These are phyloP conservation scores for Cymbidium sinense DNA, from an alignment of 106 monocot genomes.

Conservation along the genomic window DNA sequence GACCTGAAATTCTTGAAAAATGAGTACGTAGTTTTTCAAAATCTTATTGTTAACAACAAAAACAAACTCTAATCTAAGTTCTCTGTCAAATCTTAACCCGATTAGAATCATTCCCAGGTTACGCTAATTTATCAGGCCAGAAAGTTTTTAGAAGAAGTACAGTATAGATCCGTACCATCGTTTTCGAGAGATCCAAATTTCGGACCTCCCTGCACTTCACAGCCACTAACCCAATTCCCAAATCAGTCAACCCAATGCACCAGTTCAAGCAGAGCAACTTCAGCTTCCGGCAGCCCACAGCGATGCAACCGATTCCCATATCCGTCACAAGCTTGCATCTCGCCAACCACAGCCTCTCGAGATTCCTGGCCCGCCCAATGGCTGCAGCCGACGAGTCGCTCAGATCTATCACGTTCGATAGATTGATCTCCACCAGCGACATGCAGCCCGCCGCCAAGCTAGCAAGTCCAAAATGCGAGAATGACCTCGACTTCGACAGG, in stretches of 20 bases:
- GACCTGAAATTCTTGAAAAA: slow-evolving; percentile 29
- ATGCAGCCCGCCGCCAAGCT: slow-evolving; percentile 21
- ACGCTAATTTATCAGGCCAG: not conserved
- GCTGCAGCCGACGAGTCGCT: slow-evolving; percentile 43
- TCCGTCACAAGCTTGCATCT: slow-evolving; percentile 59
- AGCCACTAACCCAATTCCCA: slow-evolving; percentile 54
- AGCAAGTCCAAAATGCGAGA: slow-evolving; percentile 31
- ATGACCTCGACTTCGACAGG: slow-evolving; percentile 42
- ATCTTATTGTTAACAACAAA: not conserved
- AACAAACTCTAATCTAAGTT: not conserved
- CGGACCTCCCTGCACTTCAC: slow-evolving; percentile 52
- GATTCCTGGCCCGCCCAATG: slow-evolving; percentile 33
- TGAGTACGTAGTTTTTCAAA: not conserved
- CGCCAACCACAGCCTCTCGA: slow-evolving; percentile 42
- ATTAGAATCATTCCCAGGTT: not conserved
- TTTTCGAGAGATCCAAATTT: slow-evolving; percentile 62
- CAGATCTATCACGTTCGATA: slow-evolving; percentile 40
- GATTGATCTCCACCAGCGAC: slow-evolving; percentile 40
- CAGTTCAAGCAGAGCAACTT: slow-evolving; percentile 46
- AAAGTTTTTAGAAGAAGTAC: not conserved
- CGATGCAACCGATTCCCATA: slow-evolving; percentile 63
- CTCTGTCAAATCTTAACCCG: not conserved
- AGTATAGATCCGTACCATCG: slow-evolving; percentile 30
- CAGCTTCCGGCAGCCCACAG: slow-evolving; percentile 61
- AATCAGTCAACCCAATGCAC: slow-evolving; percentile 63